Evolutionary conservation across 2,329 filamentous ascomycete species (phyloP), one percentile per base, ranked within the genome.

Genomic region (Nannizziopsis arthrosporioides): DNA sequence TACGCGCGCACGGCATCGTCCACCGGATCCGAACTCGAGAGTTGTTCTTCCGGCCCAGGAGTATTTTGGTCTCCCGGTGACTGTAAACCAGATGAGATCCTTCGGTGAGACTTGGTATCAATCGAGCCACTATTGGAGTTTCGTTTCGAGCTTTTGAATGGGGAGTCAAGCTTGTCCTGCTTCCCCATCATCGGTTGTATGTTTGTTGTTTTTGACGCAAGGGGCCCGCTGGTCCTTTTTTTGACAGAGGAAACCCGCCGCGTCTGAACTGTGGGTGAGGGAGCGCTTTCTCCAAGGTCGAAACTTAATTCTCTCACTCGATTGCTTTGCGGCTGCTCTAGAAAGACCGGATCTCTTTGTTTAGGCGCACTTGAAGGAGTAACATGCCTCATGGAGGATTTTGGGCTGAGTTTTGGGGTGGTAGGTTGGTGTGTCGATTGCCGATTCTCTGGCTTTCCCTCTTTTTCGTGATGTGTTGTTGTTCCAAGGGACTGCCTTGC

Each of bases 1-100:
- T 94, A 98, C 1, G 82, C 79, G 48, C 88, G 80, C 0, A 98
- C 88, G 0, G 87, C 86, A 59, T 89, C 78, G 55, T 95, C 89
- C 37, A 96, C 79, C 0, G 89, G 93, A 65, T 95, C 89, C 6
- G 82, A 76, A 49, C 86, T 94, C 11, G 74, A 75, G 0, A 85
- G 85, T 8, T 86, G 76, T 57, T 49, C 52, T 10, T 54, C 52
- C 27, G 39, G 17, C 4, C 22, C 36, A 11, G 44, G 37, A 2
- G 53, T 48, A 18, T 38, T 39, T 44, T 22, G 49, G 2, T 42
- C 42, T 6, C 19, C 48, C 1, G 53, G 50, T 14, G 53, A 48
- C n/a, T 35, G 32, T 5, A 46, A 38, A 31, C 47, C 51, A 22
- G 61, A 41, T 57, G 63, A 11, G 68, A 70, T 11, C 63, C 69